A percentile compares a stretch with the other conserved stretches of the same genome.
These are phyloP conservation scores for Microcyclosporella mali DNA, from an alignment of 2,329 filamentous ascomycete species.

Conservation along the genomic window DNA sequence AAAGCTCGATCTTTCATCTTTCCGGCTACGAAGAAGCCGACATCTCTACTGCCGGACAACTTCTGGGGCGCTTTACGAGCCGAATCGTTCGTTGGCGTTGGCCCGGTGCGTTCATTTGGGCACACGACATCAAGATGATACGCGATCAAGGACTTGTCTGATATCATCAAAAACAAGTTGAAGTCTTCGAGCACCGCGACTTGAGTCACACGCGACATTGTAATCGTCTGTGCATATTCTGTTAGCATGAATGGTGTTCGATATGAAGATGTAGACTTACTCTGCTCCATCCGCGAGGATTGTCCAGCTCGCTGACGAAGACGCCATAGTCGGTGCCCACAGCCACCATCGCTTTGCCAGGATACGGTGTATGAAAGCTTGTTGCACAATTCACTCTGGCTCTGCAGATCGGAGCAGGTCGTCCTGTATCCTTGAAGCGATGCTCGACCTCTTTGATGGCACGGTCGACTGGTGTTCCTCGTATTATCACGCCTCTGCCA, in stretches of 20 bases:
- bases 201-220: conserved; percentile 73
- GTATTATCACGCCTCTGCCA: conserved; percentile 66
- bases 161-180: conserved; percentile 81
- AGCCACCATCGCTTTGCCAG: conserved; percentile 77
- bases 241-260: conserved; percentile 24
- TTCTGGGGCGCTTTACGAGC: conserved; percentile 83
- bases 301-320: conserved; percentile 78
- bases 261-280: conserved; percentile 47
- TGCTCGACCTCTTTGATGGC: conserved; percentile 85
- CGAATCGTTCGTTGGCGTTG: conserved; percentile 54
- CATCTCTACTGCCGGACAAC: conserved; percentile 77
- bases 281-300: conserved; percentile 84
- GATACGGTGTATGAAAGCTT: conserved; percentile 69
- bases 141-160: conserved; percentile 84
- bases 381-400: conserved; percentile 89
- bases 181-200: conserved; percentile 95
- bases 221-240: conserved; percentile 58
- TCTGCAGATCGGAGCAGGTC: conserved; percentile 72
- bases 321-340: conserved; percentile 95
- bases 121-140: conserved; percentile 86
- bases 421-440: conserved; percentile 58
- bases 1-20: conserved; percentile 95
- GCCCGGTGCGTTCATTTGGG: conserved; percentile 44
- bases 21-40: conserved; percentile 92
- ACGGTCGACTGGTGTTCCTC: conserved; percentile 83